phyloP scores from a whole-genome alignment of 129 eudicot species.

The Cynara cardunculus region DNA sequence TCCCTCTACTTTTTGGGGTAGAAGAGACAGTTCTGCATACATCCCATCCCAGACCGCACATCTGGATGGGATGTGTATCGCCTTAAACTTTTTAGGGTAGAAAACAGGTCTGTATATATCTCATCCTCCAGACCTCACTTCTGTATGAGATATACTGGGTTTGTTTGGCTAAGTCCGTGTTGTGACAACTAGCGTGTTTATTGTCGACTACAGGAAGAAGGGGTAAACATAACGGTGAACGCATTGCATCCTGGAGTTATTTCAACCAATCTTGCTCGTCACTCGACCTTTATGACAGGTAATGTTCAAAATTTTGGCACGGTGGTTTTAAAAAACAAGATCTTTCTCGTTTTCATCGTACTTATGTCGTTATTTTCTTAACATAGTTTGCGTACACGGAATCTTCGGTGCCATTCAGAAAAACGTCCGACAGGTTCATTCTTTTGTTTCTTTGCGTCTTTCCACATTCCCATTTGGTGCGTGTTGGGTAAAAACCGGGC shows the following conservation, averaged over 20 bases:
- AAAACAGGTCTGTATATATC: background rate
- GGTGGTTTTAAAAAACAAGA: background rate
- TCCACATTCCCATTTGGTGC: background rate
- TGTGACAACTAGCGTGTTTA: conserved; percentile 6
- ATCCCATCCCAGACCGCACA: background rate
- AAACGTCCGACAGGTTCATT: conserved; percentile 32
- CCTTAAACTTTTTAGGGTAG: background rate
- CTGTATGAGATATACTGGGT: background rate
- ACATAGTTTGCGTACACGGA: conserved; percentile 20
- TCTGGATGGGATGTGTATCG: background rate
- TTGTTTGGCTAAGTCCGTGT: background rate
- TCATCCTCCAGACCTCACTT: background rate
- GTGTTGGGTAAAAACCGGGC: background rate
- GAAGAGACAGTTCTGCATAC: background rate
- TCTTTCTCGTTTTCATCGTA: background rate
- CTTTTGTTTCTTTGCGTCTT: background rate
- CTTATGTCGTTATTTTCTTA: background rate
- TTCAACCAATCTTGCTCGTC: conserved; percentile 36
- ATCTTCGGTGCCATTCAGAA: conserved; percentile 19
- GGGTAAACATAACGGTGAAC: conserved; percentile 26
- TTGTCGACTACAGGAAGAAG: conserved; percentile 30
- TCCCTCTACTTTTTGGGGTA: background rate
- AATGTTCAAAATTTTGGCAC: background rate
- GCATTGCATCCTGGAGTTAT: conserved; percentile 41
- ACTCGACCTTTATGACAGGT: conserved; percentile 23